Base-by-base conservation (phyloP, 441 rosid genomes). In the Hypseocharis bilobata region DNA sequence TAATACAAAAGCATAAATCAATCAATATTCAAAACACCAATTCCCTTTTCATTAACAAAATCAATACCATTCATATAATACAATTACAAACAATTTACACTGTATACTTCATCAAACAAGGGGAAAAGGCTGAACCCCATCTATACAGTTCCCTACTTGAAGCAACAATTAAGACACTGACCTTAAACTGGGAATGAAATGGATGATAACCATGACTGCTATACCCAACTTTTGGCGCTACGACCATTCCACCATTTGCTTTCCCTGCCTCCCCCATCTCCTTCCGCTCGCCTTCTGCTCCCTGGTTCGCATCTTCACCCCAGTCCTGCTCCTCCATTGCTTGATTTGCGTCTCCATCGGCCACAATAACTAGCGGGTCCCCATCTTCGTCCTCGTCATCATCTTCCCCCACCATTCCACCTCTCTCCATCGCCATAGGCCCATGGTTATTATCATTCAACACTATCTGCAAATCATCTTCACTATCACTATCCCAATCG, bases 171-270 rank as follows among this genome's bases (percentile, higher is more conserved):
- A 74, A 52, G 80, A 76, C 84, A 93, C 99, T 91, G 86, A 93
- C 99, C 99, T 93, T 93, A 82, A 83, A 93, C 95, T 91, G 96
- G 79, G 96, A 87, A 87, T 91, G 97, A 88, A 86, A 91, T 27
- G 93, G 90, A 73, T 84, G 96, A 84, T 85, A 93, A 70, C 84
- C 92, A 72, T 88, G 93, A 78, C 65, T 78, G 90, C 86, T 86
- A 83, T 82, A 91, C 67, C 89, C 97, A 78, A 84, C 65, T 83
- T 91, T 91, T 3, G 85, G 81, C 27, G 71, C 83, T 14, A 73
- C 83, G 30, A 70, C 74, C 26, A 78, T 82, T 62, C 80, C 87
- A 58, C 74, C 81, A 49, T 70, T 74, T 0, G 76, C 71, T 44
- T 85, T 81, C 54, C 72, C 85, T 5, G 74, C 86, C 25, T 77